Conservation (phyloP, 805 yeast species). For the Yarrowia sp. region DNA sequence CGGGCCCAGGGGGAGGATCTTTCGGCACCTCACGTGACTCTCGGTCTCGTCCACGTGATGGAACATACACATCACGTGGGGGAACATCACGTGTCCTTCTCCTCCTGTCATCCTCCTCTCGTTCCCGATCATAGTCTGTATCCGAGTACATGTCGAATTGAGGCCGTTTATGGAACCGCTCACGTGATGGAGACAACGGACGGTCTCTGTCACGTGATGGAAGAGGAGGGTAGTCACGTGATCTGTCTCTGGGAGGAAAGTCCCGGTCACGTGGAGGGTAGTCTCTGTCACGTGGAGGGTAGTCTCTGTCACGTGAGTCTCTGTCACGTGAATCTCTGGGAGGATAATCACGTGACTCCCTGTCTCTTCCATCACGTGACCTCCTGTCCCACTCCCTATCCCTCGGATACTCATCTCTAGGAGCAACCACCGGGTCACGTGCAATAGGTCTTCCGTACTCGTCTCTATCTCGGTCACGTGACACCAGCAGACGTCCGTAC, state of each 20-base stretch:
- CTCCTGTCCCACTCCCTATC: not conserved
- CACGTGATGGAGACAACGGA: not conserved
- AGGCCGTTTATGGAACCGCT: slow-evolving; percentile 1
- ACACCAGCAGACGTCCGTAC: too few species aligned
- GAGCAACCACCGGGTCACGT: too few species aligned
- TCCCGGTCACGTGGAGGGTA: slow-evolving; percentile 10
- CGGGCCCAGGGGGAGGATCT: not conserved
- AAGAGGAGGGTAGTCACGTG: not conserved
- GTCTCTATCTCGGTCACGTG: too few species aligned
- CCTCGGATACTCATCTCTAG: not conserved
- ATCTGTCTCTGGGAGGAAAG: not conserved
- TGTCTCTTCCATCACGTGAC: not conserved
- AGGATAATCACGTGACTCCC: not conserved
- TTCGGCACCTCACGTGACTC: not conserved
- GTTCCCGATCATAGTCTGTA: slow-evolving; percentile 13
- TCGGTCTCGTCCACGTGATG: not conserved
- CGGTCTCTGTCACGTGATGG: not conserved
- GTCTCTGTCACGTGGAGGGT: not conserved
- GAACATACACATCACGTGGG: not conserved
- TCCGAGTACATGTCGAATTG: slow-evolving; percentile 8
- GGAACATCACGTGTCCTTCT: not conserved
- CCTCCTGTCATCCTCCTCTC: slow-evolving; percentile 7
- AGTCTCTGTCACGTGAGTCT: not conserved
- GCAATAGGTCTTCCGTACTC: too few species aligned
- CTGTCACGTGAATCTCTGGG: not conserved